Percentiles rank a stretch among this genome's conserved stretches.
phyloP scores from a whole-genome alignment of 2,329 filamentous ascomycete species.

The Sporothrix sp. region DNA sequence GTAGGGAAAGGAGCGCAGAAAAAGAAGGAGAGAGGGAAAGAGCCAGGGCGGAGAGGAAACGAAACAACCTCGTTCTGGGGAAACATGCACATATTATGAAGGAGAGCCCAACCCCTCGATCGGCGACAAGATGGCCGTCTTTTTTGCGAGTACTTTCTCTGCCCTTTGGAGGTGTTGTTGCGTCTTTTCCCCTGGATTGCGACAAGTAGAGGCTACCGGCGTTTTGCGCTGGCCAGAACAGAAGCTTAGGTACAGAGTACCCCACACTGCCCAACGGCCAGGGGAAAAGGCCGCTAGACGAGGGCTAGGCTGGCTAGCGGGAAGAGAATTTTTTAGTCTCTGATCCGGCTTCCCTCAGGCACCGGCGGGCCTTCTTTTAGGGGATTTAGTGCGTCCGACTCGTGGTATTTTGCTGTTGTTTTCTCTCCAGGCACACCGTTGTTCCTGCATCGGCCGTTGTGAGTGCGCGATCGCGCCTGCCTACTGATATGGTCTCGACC shows the following conservation, averaged over 20 bases:
- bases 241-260: not conserved
- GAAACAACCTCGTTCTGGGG: not conserved
- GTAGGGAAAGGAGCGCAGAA: not conserved
- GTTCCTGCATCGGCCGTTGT: not conserved
- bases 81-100: constrained; percentile 11
- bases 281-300: constrained; percentile 8
- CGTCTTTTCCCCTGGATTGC: constrained; percentile 8
- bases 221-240: not conserved
- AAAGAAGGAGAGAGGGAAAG: constrained; percentile 4
- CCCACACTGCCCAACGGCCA: not conserved
- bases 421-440: too few relatives aligned
- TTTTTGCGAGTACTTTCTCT: not conserved
- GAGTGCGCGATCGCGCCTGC: not conserved
- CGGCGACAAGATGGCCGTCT: not conserved
- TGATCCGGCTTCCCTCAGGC: not conserved
- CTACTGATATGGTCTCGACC: too few relatives aligned
- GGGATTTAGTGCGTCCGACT: too few relatives aligned
- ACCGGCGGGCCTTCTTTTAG: not conserved
- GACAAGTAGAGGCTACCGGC: not conserved
- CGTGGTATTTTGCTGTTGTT: too few relatives aligned
- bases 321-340: constrained; percentile 9
- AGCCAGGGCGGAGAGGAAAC: not conserved
- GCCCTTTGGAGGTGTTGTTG: not conserved
- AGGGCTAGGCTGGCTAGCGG: constrained; percentile 7
- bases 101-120: not conserved